A percentile compares a stretch with the other conserved stretches of the same genome.
These are phyloP conservation scores for Eragrostis nindensis DNA, from an alignment of 176 grass and related monocot genomes.

Conservation along the genomic window DNA sequence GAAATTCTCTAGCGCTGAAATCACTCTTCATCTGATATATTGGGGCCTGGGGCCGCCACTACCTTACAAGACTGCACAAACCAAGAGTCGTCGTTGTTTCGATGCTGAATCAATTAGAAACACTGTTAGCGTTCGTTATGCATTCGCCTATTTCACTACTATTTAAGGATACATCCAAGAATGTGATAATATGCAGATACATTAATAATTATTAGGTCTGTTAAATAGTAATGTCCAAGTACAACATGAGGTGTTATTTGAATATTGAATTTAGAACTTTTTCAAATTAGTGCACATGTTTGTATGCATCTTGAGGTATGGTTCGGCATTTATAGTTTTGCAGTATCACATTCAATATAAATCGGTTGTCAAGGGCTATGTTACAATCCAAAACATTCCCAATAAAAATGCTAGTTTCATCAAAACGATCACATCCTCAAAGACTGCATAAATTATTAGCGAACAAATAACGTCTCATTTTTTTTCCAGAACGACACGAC, in stretches of 20 bases:
- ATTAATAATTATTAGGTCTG: neutral
- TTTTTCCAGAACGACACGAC: constrained; percentile 20
- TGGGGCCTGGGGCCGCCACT: neutral
- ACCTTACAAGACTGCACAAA: neutral
- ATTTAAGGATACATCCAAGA: neutral
- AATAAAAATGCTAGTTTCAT: neutral
- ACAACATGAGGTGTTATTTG: neutral
- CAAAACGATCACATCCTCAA: neutral
- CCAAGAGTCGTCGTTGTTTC: neutral
- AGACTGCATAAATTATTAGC: no score
- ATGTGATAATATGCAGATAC: no score
- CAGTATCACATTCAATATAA: neutral
- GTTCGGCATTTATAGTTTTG: neutral
- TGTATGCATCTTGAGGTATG: neutral
- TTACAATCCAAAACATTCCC: neutral
- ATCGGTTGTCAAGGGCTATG: no score
- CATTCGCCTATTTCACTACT: neutral
- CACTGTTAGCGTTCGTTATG: no score
- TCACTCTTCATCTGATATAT: neutral
- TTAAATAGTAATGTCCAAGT: neutral
- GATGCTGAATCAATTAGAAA: no score
- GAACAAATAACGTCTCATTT: neutral
- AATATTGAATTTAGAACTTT: neutral
- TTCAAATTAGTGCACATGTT: neutral
- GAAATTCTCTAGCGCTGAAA: neutral